phyloP scores from a whole-genome alignment of 2,329 filamentous ascomycete species.

The Hypoxylon sp. region DNA sequence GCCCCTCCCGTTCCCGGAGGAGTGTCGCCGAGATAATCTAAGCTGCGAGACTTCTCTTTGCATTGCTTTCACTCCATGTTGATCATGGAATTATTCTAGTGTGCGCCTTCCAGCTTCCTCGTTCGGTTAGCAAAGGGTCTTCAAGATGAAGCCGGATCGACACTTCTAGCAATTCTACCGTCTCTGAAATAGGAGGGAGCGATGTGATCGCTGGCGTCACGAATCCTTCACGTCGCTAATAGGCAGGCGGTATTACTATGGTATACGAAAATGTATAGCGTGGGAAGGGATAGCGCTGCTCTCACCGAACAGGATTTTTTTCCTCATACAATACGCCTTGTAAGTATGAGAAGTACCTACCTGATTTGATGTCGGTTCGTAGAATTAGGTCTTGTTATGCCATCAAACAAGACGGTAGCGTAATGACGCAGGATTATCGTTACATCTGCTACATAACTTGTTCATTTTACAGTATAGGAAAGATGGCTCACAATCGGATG shows the following conservation, averaged over 20 bases:
- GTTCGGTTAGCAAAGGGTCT: conserved; percentile 27
- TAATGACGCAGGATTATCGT: neutral
- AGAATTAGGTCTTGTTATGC: neutral
- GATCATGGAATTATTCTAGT: conserved; percentile 41
- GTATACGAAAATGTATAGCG: conserved; percentile 15
- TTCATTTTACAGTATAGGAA: conserved; percentile 2
- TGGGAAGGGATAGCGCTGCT: conserved; percentile 11
- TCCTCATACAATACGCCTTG: conserved; percentile 13
- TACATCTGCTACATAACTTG: neutral
- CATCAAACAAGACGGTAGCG: neutral
- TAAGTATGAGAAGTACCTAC: conserved; percentile 7
- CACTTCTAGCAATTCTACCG: conserved; percentile 8
- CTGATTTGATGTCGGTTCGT: conserved; percentile 30
- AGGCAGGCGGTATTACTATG: conserved; percentile 14
- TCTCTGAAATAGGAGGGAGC: conserved; percentile 8
- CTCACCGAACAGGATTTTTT: conserved; percentile 16
- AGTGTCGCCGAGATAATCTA: conserved; percentile 25
- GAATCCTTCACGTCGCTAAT: conserved; percentile 26
- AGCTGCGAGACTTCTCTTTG: conserved; percentile 13
- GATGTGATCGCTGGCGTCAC: conserved; percentile 19
- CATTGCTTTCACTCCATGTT: conserved; percentile 29
- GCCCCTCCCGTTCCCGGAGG: conserved; percentile 40
- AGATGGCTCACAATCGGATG: conserved; percentile 6
- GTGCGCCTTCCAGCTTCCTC: conserved; percentile 31
- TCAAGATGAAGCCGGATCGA: conserved; percentile 25